Conservation (phyloP, 257 asterid genomes). For the Fraxinus pennsylvanica region DNA sequence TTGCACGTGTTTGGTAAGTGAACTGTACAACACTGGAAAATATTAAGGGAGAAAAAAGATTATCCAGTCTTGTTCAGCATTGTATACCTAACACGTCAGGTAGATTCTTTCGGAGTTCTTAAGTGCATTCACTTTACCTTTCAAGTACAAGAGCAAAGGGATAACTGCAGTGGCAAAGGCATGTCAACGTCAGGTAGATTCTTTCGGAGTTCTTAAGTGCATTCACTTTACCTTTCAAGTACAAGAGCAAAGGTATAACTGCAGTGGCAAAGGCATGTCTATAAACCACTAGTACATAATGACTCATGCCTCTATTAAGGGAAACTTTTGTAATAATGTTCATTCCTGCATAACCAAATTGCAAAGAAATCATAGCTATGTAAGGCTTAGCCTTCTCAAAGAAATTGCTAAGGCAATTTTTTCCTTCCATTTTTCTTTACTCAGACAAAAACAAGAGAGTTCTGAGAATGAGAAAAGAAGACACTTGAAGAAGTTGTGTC, state of each 20-base stretch:
- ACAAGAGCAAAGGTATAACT: slow-evolving; percentile 75
- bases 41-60: background rate
- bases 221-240: slow-evolving; percentile 61
- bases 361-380: slow-evolving; percentile 79
- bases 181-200: slow-evolving; percentile 39
- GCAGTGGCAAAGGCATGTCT: slow-evolving; percentile 91
- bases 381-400: slow-evolving; percentile 67
- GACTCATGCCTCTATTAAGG: slow-evolving; percentile 89
- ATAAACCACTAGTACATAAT: slow-evolving; percentile 87
- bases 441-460: background rate
- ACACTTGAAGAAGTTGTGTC: slow-evolving; percentile 56
- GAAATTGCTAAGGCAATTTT: slow-evolving; percentile 44
- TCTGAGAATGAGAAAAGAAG: slow-evolving; percentile 20
- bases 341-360: slow-evolving; percentile 97
- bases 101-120: background rate
- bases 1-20: background rate
- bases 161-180: slow-evolving; percentile 88
- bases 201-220: background rate
- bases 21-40: background rate
- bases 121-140: slow-evolving; percentile 40
- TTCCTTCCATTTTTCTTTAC: slow-evolving; percentile 57
- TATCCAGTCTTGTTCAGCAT: background rate
- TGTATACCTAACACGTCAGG: background rate
- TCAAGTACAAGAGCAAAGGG: slow-evolving; percentile 82
- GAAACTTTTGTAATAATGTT: slow-evolving; percentile 85